Evolutionary conservation across 2,329 filamentous ascomycete genomes (phyloP).

Genomic region (Colletotrichum neosansevieriae): DNA sequence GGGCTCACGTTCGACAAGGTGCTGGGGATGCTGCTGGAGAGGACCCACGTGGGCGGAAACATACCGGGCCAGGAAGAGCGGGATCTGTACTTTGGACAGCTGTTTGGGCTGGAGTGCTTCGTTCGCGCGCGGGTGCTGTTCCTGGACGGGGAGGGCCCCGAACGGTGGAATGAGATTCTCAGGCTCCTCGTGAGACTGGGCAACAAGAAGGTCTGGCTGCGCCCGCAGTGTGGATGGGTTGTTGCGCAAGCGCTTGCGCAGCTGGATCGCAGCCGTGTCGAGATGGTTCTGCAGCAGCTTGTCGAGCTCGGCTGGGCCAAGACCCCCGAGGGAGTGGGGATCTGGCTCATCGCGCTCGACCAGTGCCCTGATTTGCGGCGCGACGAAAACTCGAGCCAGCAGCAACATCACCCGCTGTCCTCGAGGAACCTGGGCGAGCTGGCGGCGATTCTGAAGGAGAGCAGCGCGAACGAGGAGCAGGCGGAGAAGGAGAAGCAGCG

Average conservation of each 20-base stretch:
- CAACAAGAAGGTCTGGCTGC: constrained; percentile 87
- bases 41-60: constrained; percentile 66
- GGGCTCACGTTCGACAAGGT: constrained; percentile 68
- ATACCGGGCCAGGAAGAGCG: constrained; percentile 80
- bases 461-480: constrained; percentile 64
- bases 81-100: constrained; percentile 84
- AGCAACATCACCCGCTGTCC: constrained; percentile 82
- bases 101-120: constrained; percentile 90
- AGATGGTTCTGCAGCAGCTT: constrained; percentile 70
- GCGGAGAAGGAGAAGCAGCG: constrained; percentile 56
- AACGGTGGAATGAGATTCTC: constrained; percentile 76
- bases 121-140: constrained; percentile 83
- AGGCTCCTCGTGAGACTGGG: constrained; percentile 79
- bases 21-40: constrained; percentile 65
- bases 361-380: constrained; percentile 68
- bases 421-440: constrained; percentile 76
- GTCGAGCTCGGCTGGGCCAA: constrained; percentile 77
- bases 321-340: constrained; percentile 88
- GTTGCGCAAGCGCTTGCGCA: constrained; percentile 79
- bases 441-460: constrained; percentile 84
- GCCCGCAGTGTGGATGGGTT: constrained; percentile 87
- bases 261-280: constrained; percentile 61
- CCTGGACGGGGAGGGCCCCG: constrained; percentile 54
- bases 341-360: constrained; percentile 81
- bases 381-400: constrained; percentile 76